Base-by-base conservation (phyloP, 164 flowering plant genomes). In the Cinnamomum chago region DNA sequence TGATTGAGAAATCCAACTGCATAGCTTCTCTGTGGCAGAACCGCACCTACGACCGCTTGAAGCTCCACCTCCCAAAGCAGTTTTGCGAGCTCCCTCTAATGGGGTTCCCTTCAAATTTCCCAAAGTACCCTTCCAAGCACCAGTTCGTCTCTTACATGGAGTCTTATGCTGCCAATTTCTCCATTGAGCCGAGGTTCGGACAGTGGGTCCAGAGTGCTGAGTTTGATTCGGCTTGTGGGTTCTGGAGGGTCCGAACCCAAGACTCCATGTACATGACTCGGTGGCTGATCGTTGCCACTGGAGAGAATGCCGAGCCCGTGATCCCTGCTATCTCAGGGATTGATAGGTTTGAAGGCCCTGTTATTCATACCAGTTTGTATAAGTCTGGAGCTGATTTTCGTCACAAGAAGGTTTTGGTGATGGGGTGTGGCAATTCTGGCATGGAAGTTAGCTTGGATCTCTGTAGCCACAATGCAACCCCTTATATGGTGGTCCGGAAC, bases 361-460 rank as follows among this genome's bases (percentile, higher is more conserved):
- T 88, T 13, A 30, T 86, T 22, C 99, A 96, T 69, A 90, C 98
- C 2, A 91, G 93, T 67, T 77, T 10, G 50, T 96, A 94, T 62
- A 96, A 89, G 73, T 85, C 91, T 24, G 98, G 97, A 27, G 78
- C 81, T 3, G 90, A 83, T 40, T 94, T 85, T 70, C 58, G 52
- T 33, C 82, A 83, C 27, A 90, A 86, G 77, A 89, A 80, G 80
- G 98, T 94, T 70, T 75, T 96, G 74, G 95, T 94, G 3, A 84
- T 96, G 40, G 99, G 99, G 0, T 91, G 98, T 81, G 99, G 99
- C 0, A 96, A 96, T 88, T 94, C 99, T 10, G 98, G 99, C 27
- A 96, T 96, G 99, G 98, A 96, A 82, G 97, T 94, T 5, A 88
- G 98, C 76, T 83, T 94, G 71, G 99, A 96, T 77, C 95, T 96